A percentile compares a stretch with the other conserved stretches of the same genome.
Evolutionary conservation across 2,329 filamentous ascomycete species (phyloP).

Genomic region (Colletotrichum sojae): DNA sequence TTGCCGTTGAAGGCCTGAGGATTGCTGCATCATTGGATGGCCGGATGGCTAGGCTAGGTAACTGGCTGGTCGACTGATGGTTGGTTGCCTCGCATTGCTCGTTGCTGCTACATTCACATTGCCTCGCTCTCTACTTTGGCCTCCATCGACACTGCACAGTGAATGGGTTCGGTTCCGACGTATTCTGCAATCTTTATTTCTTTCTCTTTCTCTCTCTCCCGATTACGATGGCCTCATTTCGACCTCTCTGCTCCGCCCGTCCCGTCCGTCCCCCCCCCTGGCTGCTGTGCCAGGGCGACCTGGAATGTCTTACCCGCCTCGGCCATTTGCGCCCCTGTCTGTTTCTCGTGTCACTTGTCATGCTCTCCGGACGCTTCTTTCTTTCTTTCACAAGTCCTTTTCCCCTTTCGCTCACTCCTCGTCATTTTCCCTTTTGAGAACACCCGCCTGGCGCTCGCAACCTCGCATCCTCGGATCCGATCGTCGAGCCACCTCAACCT

Average conservation of each 20-base stretch:
- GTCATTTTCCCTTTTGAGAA: not conserved
- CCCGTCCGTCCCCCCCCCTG: slow-evolving; percentile 16
- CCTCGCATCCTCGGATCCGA: slow-evolving; percentile 1
- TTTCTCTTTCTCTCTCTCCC: not conserved
- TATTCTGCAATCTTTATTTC: too few species aligned
- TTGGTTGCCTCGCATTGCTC: too few species aligned
- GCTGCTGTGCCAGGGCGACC: slow-evolving; percentile 23
- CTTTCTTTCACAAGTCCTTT: not conserved
- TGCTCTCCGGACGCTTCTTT: slow-evolving; percentile 2
- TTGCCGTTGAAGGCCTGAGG: not conserved
- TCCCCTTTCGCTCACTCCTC: not conserved
- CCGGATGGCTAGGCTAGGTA: not conserved
- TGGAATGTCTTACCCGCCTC: slow-evolving; percentile 33
- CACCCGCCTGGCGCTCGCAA: not conserved
- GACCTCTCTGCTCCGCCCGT: slow-evolving; percentile 27
- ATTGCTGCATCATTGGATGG: not conserved
- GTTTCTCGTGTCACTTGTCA: slow-evolving; percentile 29
- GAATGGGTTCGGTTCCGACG: too few species aligned
- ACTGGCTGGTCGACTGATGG: not conserved
- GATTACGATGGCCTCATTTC: slow-evolving; percentile 38
- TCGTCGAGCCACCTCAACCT: slow-evolving; percentile 12
- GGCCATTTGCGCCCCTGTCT: slow-evolving; percentile 29
- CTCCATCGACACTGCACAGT: too few species aligned
- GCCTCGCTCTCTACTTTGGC: not conserved
- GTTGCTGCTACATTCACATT: not conserved